A percentile compares a stretch with the other conserved stretches of the same genome.
Evolutionary conservation across 345 rosid species (phyloP).

Genomic region (Barbarea vulgaris): DNA sequence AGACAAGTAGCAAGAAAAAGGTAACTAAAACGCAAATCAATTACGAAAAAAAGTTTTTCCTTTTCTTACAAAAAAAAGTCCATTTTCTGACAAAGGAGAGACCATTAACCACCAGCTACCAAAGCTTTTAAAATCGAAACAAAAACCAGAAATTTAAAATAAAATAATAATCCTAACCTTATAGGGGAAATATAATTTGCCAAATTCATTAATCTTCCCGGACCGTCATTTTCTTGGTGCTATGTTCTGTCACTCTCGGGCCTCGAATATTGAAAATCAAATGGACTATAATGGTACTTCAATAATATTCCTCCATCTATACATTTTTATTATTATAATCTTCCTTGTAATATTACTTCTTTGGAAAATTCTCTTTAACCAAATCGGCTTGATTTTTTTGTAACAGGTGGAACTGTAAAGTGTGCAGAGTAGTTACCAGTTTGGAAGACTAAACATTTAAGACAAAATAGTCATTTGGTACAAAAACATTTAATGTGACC

Average conservation of each 20-base stretch:
- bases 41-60: neutral
- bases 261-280: slow-evolving; percentile 22
- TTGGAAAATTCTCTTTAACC: slow-evolving; percentile 29
- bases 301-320: slow-evolving; percentile 12
- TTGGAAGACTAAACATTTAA: slow-evolving; percentile 36
- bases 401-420: slow-evolving; percentile 27
- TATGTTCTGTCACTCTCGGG: slow-evolving; percentile 36
- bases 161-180: slow-evolving; percentile 1
- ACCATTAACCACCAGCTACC: slow-evolving; percentile 7
- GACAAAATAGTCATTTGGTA: slow-evolving; percentile 23
- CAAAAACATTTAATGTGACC: slow-evolving; percentile 32
- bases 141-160: neutral
- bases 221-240: slow-evolving; percentile 36
- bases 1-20: slow-evolving; percentile 21
- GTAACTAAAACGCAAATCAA: slow-evolving; percentile 20
- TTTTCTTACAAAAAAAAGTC: slow-evolving; percentile 24
- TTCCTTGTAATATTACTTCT: slow-evolving; percentile 16
- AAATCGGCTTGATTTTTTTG: slow-evolving; percentile 37
- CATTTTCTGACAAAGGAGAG: slow-evolving; percentile 16
- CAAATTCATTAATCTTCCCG: neutral
- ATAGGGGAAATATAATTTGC: neutral
- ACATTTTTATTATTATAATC: neutral
- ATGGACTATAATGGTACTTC: slow-evolving; percentile 1
- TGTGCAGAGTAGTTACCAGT: slow-evolving; percentile 36
- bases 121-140: neutral